Base-by-base conservation (phyloP, 2,329 filamentous ascomycete species). In the Fusarium ambrosium region DNA sequence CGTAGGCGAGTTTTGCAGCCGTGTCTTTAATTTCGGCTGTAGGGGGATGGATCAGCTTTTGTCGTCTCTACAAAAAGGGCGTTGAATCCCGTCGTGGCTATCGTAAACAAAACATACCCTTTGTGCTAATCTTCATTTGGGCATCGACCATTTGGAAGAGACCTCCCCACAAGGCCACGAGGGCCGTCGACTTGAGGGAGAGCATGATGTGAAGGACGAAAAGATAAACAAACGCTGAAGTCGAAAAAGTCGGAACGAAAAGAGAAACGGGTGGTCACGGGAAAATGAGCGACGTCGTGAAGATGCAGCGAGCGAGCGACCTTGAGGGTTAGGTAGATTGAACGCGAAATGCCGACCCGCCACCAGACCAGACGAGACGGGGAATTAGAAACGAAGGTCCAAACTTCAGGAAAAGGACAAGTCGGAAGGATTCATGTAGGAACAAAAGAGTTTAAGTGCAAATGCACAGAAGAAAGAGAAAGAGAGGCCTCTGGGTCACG, bases 1-100 rank as follows among this genome's bases (percentile, higher is more conserved):
- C 87, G 78, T 86, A 83, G 14, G 87, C 87, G 20, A 89, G 84
- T 13, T 82, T 82, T 48, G 82, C 79, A n/a, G 88, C 86, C 0
- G 86, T 84, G 4, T 81, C 61, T 53, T 84, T 85, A 71, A 89
- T 88, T 11, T 86, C 85, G 4, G 81, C 88, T 89, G 45, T 4
- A 2, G 24, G 7, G 1, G 7, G 1, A 5, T 1, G 0, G 0
- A 22, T 67, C 3, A 62, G 45, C 16, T 2, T 27, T 2, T 27
- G 22, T 4, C 4, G n/a, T 18, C n/a, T 55, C 32, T 59, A 39
- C 32, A 24, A 39, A 36, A 11, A 34, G 32, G 22, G 7, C 36
- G 32, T 18, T 18, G 3, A 8, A 4, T 8, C 1, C 24, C 5
- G 14, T 32, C 66, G n/a, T 2, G 3, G 14, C 0, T 6, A 1